Base-by-base conservation (phyloP, 257 asterid genomes). In the Salvia splendens region DNA sequence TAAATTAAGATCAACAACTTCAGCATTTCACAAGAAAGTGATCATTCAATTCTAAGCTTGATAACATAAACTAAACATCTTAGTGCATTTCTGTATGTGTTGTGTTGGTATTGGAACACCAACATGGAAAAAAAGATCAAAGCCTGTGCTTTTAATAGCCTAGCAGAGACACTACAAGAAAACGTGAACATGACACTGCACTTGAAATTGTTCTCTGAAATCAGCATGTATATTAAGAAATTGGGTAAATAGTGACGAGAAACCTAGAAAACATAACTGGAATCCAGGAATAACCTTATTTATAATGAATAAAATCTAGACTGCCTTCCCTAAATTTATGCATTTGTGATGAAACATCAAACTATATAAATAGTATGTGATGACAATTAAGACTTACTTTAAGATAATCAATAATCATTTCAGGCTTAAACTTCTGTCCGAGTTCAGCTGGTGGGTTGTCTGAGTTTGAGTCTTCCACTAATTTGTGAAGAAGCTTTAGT, bases 371-470 rank as follows among this genome's bases (percentile, higher is more conserved):
- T 62, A 69, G 60, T 38, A 54, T 62, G 68, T 20, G 62, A 41
- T 47, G 61, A 32, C 15, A 72, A 64, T 54, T 51, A 61, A 72
- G 64, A 78, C 87, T 77, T 75, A 94, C 99, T 83, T 85, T 87
- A 35, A 94, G 96, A 83, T 89, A 94, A 47, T 88, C 96, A 68
- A 91, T 87, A 65, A 91, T 91, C 96, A 87, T 85, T 66, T 94
- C 96, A 58, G 99, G 96, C 79, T 79, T 91, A 87, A 94, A 94
- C 83, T 88, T 94, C 73, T 76, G 88, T 53, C 73, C 71, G 65
- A 88, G 89, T 78, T 83, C 97, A 69, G 87, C 79, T 55, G 87
- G 88, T 59, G 95, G 85, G 71, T 85, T 82, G 79, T 84, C 87
- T 61, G 96, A 88, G 77, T 81, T 87, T 41, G 96, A 91, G 75